Evolutionary conservation across 2,329 filamentous ascomycete species (phyloP).

Genomic region (Cyphellophora europaea): DNA sequence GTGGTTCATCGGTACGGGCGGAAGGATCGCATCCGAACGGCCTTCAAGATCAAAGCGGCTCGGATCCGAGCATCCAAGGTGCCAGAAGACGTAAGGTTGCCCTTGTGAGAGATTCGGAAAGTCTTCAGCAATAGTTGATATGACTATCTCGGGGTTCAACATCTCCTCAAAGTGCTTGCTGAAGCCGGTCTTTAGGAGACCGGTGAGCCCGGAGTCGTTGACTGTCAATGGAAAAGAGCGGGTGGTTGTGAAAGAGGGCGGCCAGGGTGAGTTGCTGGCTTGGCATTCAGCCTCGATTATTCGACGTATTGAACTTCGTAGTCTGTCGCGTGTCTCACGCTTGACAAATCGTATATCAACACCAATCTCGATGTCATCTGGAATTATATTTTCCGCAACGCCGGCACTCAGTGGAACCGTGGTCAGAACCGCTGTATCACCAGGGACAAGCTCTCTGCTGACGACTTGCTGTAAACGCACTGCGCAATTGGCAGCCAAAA

Average conservation of each 20-base stretch:
- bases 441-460: constrained; percentile 43
- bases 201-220: constrained; percentile 40
- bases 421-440: constrained; percentile 47
- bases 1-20: constrained; percentile 49
- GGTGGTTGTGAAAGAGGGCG: constrained; percentile 37
- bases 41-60: constrained; percentile 19
- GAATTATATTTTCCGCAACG: constrained; percentile 50
- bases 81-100: constrained; percentile 44
- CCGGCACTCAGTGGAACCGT: constrained; percentile 48
- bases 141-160: constrained; percentile 8
- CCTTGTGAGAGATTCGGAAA: constrained; percentile 43
- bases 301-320: constrained; percentile 37
- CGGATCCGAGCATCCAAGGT: constrained; percentile 37
- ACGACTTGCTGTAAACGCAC: constrained; percentile 49
- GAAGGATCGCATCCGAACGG: constrained; percentile 33
- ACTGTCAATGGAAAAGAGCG: constrained; percentile 42
- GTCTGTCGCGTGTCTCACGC: constrained; percentile 33
- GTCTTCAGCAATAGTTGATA: constrained; percentile 38
- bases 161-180: constrained; percentile 32
- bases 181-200: constrained; percentile 35
- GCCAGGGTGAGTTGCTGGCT: constrained; percentile 38
- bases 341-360: constrained; percentile 44
- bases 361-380: constrained; percentile 42
- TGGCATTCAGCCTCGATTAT: constrained; percentile 46
- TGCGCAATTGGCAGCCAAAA: constrained; percentile 46